Evolutionary conservation across 257 asterid species (phyloP), one percentile per base, ranked within the genome.

Genomic region (Petunia axillaris): DNA sequence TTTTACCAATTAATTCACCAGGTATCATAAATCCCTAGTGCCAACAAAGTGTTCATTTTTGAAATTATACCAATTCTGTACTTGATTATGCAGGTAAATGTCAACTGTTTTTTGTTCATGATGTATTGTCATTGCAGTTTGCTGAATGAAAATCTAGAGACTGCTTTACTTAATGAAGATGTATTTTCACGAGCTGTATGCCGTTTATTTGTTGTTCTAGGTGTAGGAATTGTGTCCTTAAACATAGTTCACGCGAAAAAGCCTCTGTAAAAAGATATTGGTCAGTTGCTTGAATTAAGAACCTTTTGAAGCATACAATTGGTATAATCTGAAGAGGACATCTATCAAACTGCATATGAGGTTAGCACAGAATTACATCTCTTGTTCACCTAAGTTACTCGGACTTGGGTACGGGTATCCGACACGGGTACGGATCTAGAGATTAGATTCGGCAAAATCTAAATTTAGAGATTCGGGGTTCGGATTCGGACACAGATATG

Each of bases 1-100:
- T 96, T 96, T 89, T 96, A 96, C 91, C 99, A 96, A 85, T 87
- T 96, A 88, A 96, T 96, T 92, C 99, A 96, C 89, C 99, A 96
- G 98, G 99, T 93, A 87, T 40, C 15, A 7, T 67, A 65, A 25
- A 62, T 74, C 2, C 36, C 50, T 16, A 59, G 54, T 36, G 55
- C 35, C 43, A 59, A 39, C 5, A 41, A 16, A 65, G 59, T 36
- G 6, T 16, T 50, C 66, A 6, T 37, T 62, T 66, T 11, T 50
- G 36, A 11, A 50, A 73, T 73, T 73, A 3, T 50, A 11, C 62
- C 60, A 35, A 50, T 73, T 36, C 60, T 50, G 78, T 50, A 50
- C 46, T 50, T 73, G 78, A 73, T 73, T 50, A 11, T 60, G 78
- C 62, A 35, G 78, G 62, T 73, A 36, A 73, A 62, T 52, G 14